Evolutionary conservation across 2,329 filamentous ascomycete species (phyloP).

Genomic region (Ascochyta fabae): DNA sequence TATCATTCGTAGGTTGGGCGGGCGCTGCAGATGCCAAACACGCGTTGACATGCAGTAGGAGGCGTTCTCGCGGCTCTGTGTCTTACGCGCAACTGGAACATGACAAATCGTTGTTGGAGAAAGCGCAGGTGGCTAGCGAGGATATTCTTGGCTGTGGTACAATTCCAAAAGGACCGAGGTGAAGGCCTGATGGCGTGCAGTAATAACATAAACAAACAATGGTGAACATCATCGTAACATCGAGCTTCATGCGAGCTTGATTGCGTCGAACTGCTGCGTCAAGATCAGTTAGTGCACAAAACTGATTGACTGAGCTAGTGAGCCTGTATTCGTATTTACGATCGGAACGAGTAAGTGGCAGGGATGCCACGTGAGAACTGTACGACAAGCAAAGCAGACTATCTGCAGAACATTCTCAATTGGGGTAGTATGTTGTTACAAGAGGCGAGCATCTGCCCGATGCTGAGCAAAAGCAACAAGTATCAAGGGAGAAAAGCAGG

Average conservation of each 20-base stretch:
- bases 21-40: constrained; percentile 1
- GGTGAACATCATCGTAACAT: background rate
- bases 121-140: background rate
- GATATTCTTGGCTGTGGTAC: background rate
- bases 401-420: constrained; percentile 10
- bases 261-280: background rate
- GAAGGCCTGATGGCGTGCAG: background rate
- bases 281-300: background rate
- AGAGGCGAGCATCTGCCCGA: background rate
- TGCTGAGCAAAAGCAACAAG: background rate
- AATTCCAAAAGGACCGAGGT: background rate
- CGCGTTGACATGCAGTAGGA: background rate
- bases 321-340: constrained; percentile 2
- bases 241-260: background rate
- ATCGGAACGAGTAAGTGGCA: constrained; percentile 1
- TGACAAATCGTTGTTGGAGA: background rate
- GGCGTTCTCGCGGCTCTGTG: background rate
- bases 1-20: background rate
- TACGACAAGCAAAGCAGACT: background rate
- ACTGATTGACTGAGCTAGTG: background rate
- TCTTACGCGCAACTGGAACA: constrained; percentile 5
- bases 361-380: constrained; percentile 8
- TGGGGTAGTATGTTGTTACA: constrained; percentile 4
- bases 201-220: background rate
- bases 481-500: constrained; percentile 1